Base-by-base conservation (phyloP, 768 basidiomycete genomes). In the Auricularia cornea region DNA sequence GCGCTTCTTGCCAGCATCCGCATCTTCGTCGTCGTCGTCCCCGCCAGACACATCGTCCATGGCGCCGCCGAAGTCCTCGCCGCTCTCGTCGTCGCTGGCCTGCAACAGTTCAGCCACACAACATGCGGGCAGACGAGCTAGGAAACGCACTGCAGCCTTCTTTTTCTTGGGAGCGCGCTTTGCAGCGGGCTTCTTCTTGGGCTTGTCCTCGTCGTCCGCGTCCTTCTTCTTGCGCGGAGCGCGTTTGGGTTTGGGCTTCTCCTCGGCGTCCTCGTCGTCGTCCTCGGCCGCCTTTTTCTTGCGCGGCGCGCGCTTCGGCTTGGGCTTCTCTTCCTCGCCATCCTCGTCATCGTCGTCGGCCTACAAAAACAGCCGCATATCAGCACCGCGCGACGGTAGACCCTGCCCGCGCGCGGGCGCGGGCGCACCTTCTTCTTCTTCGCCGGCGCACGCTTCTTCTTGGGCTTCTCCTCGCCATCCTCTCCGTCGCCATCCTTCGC, bases 1-100 rank as follows among this genome's bases (percentile, higher is more conserved):
- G 75, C 87, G 85, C 76, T 91, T 92, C 78, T 85, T 89, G 69
- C 70, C 71, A 11, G 63, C 62, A 23, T 72, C 73, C 67, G 72
- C 72, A 10, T 76, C 81, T 1, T 80, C 71, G 10, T 68, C 80
- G 4, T 80, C 82, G 12, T 79, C 81, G n/a, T 70, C 78, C 18
- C 76, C 80, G 6, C 68, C 79, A 40, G 73, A 73, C 29, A 78
- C 74, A 1, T 73, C 80, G 64, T 70, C 79, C 70, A 78, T 70
- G 51, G 76, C 80, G 4, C 76, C 80, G 11, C 67, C 74, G 59
- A 81, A 81, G 67, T 84, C 81, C 60, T 83, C 82, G 11, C 74
- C 83, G 5, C 35, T 14, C 8, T 64, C 57, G 2, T 76, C 77
- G 61, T 72, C 77, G 29, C 79, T 79, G 16, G 72, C 76, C 31